These are phyloP conservation scores for Geranomyces variabilis DNA, from an alignment of 192 early-diverging fungal species.

Conservation along the genomic window DNA sequence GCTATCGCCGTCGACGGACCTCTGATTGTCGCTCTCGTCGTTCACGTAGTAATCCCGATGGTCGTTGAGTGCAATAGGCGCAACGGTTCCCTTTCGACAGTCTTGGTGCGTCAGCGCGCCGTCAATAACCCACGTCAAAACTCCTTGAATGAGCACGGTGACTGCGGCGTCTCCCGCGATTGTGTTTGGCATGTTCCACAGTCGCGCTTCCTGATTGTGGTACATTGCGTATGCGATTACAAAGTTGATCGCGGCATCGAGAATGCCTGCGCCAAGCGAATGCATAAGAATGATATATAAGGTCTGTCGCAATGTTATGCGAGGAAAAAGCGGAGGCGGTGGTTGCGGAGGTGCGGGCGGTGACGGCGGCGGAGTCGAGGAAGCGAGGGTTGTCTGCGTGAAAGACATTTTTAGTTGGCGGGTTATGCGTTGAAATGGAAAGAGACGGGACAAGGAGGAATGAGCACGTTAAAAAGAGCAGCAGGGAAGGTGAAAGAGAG, in stretches of 20 bases:
- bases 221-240: constrained; percentile 30
- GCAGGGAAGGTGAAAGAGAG: too few relatives aligned
- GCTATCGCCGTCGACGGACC: background rate
- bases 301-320: constrained; percentile 20
- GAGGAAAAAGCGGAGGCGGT: constrained; percentile 8
- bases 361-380: too few relatives aligned
- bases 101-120: constrained; percentile 21
- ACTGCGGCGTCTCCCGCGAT: constrained; percentile 34
- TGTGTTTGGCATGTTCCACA: constrained; percentile 30
- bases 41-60: background rate
- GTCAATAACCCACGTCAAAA: constrained; percentile 30
- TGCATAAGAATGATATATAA: constrained; percentile 30
- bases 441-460: too few relatives aligned
- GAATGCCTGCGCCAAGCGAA: constrained; percentile 22
- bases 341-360: background rate
- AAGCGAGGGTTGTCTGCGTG: too few relatives aligned
- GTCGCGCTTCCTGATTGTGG: background rate
- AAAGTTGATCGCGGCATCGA: constrained; percentile 33
- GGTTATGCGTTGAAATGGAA: too few relatives aligned
- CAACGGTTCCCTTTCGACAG: constrained; percentile 16
- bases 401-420: too few relatives aligned
- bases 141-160: constrained; percentile 22
- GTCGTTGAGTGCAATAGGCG: constrained; percentile 10
- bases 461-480: too few relatives aligned
- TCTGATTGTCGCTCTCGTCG: too few relatives aligned